These are phyloP conservation scores for Carallia pectinifolia DNA, from an alignment of 345 rosid genomes.

Conservation along the genomic window DNA sequence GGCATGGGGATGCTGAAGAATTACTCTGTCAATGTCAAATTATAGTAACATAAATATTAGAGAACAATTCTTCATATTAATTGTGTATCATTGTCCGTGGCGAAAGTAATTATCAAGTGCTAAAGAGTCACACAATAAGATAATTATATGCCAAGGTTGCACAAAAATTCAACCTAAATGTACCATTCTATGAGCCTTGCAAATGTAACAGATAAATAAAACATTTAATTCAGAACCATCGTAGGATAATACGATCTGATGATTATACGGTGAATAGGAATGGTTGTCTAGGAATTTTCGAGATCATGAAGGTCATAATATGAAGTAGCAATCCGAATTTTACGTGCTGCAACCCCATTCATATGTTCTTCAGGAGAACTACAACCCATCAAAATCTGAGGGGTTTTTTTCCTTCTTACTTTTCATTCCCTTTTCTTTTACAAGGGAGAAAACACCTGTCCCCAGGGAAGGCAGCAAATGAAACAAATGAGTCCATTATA, in stretches of 20 bases:
- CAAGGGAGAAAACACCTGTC: too few species aligned
- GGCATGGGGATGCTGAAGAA: constrained; percentile 71
- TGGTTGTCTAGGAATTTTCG: not conserved
- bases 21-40: constrained; percentile 38
- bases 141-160: not conserved
- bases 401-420: too few species aligned
- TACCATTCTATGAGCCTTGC: not conserved
- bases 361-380: too few species aligned
- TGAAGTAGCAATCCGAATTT: too few species aligned
- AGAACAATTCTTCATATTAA: not conserved
- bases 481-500: too few species aligned
- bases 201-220: not conserved
- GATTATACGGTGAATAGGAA: not conserved
- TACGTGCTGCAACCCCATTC: too few species aligned
- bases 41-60: not conserved
- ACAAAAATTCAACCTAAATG: too few species aligned
- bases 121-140: not conserved
- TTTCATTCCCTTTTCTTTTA: too few species aligned
- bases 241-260: not conserved
- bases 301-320: not conserved
- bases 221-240: not conserved
- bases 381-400: too few species aligned
- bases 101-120: not conserved
- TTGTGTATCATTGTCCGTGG: not conserved
- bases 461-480: too few species aligned